Evolutionary conservation across 2,329 filamentous ascomycete genomes (phyloP).

Genomic region (Leptosphaerulina australis): DNA sequence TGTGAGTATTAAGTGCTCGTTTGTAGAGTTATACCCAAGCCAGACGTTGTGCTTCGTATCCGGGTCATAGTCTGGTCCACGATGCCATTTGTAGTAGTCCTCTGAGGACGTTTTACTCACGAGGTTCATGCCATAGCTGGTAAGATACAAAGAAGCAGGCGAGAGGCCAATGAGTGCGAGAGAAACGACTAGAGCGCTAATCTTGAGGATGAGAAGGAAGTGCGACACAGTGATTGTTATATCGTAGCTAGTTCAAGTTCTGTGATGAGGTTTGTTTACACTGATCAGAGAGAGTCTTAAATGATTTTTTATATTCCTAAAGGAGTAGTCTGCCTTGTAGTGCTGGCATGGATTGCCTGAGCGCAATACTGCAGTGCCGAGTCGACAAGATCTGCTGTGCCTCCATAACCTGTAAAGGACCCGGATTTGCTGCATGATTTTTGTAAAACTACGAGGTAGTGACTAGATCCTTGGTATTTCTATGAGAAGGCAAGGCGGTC

Average conservation of each 20-base stretch:
- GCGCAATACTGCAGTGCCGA: constrained; percentile 7
- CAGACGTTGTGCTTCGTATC: neutral
- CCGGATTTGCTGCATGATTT: neutral
- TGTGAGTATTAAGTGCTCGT: constrained; percentile 6
- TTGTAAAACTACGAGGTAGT: neutral
- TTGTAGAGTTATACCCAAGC: constrained; percentile 4
- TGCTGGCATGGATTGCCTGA: constrained; percentile 5
- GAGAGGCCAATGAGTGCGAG: constrained; percentile 10
- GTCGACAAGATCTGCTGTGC: constrained; percentile 1
- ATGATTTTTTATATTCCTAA: neutral
- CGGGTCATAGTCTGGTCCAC: constrained; percentile 8
- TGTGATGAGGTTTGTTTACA: no score
- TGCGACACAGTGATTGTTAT: constrained; percentile 5
- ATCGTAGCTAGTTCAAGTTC: neutral
- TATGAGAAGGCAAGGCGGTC: no score
- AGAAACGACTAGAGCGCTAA: constrained; percentile 2
- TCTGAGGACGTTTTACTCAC: constrained; percentile 1
- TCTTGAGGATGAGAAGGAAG: constrained; percentile 9
- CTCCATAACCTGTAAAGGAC: neutral
- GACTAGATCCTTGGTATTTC: no score
- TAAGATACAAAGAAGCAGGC: constrained; percentile 10
- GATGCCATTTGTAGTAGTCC: constrained; percentile 13
- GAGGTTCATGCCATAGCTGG: constrained; percentile 6
- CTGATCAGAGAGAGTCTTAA: no score
- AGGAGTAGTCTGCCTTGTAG: neutral